Evolutionary conservation across 2,329 filamentous ascomycete species (phyloP).

Genomic region (Pseudonectria foliicola): DNA sequence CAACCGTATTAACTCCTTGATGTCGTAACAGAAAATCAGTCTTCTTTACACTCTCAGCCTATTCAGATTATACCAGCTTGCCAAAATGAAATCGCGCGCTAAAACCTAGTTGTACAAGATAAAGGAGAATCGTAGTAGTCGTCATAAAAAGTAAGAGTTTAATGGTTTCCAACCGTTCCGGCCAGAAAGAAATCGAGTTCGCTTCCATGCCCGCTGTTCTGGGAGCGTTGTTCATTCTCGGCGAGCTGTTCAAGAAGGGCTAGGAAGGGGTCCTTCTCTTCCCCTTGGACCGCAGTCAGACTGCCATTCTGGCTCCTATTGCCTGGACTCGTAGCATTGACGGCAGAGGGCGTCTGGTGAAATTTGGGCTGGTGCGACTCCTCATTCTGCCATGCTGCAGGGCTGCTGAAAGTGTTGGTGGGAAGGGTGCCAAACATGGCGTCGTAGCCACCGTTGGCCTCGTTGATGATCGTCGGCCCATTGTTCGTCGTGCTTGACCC

Average conservation of each 20-base stretch:
- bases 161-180: constrained; percentile 12
- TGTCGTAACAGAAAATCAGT: too few species aligned
- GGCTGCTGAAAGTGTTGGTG: constrained; percentile 46
- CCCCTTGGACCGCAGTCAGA: constrained; percentile 39
- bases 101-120: neutral
- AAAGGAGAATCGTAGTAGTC: constrained; percentile 1
- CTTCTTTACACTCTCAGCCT: too few species aligned
- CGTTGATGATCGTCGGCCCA: constrained; percentile 21
- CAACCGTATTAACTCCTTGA: too few species aligned
- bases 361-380: constrained; percentile 22
- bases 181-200: constrained; percentile 73
- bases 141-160: neutral
- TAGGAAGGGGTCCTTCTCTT: constrained; percentile 76
- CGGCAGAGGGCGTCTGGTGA: constrained; percentile 14
- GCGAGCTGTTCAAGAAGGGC: constrained; percentile 74
- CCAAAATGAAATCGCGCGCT: too few species aligned
- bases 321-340: constrained; percentile 33
- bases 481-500: constrained; percentile 23
- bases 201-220: constrained; percentile 56
- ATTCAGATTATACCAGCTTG: too few species aligned
- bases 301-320: constrained; percentile 44
- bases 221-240: constrained; percentile 61
- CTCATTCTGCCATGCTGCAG: constrained; percentile 43
- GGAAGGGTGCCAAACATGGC: constrained; percentile 53
- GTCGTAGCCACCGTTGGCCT: constrained; percentile 39